Base-by-base conservation (phyloP, 169 alveolate genomes). In the Babesia microti region DNA sequence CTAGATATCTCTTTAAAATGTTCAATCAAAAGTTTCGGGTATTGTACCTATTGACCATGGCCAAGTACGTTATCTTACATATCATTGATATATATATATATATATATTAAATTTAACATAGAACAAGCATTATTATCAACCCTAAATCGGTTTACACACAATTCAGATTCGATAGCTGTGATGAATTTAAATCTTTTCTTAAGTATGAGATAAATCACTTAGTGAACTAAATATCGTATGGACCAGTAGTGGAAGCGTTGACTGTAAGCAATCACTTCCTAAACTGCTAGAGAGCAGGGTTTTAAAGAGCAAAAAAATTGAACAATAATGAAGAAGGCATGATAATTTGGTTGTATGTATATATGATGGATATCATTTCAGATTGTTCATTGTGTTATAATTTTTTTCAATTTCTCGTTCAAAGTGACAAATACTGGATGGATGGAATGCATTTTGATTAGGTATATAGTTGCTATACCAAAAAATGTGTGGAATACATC, bases 401-500 rank as follows among this genome's bases (percentile, higher is more conserved):
- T n/a, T n/a, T 18, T 12, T 11, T 45, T 34, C 22, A 46, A 56
- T 33, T 48, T 37, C 17, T 32, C 14, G 18, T 33, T 30, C 51
- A 35, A n/a, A n/a, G n/a, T n/a, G n/a, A n/a, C n/a, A n/a, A n/a
- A n/a, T n/a, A n/a, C n/a, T n/a, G n/a, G n/a, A n/a, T n/a, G n/a
- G n/a, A n/a, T n/a, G n/a, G n/a, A n/a, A n/a, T n/a, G n/a, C n/a
- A 29, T 28, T 29, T 55, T 73, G 66, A 85, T 81, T 43, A 92
- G 68, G 32, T 94, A 81, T 6, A 92, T 59, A 6, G 96, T 97
- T 21, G 97, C 91, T 2, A 90, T 59, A 17, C 96, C 98, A 59
- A 92, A 92, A 59, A 90, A 92, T 23, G 97, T 88, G 68, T 90
- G 98, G 60, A 90, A 92, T 12, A 92, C 94, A 53, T 92, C 98